phyloP scores from a whole-genome alignment of 257 asterid genomes.

The Rehmannia glutinosa region DNA sequence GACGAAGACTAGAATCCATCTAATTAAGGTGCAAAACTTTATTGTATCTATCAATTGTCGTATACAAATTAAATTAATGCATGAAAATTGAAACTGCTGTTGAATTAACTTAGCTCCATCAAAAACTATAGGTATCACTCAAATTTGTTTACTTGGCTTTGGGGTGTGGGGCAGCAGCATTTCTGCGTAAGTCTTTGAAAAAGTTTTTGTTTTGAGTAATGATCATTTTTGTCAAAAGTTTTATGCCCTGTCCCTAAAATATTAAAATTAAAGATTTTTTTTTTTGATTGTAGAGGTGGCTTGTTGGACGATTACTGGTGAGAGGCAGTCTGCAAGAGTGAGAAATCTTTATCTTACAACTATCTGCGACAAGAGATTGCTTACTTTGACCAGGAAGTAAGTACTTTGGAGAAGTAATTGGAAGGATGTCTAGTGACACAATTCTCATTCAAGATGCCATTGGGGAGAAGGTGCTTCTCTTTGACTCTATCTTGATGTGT shows the following conservation, averaged over 20 bases:
- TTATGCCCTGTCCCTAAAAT: background rate
- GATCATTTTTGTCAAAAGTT: background rate
- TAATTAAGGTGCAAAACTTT: background rate
- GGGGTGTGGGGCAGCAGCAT: too few species aligned
- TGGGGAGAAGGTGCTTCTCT: slow-evolving; percentile 42
- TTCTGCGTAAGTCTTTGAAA: slow-evolving; percentile 47
- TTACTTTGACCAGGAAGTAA: slow-evolving; percentile 48
- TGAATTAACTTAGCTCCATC: background rate
- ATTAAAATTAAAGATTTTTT: background rate
- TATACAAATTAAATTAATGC: background rate
- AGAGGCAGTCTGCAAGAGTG: slow-evolving; percentile 51
- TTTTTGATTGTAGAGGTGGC: slow-evolving; percentile 39
- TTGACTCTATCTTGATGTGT: background rate
- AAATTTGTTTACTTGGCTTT: too few species aligned
- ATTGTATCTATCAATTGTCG: background rate
- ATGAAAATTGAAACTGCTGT: background rate
- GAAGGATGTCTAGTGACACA: slow-evolving; percentile 41
- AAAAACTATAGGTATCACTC: slow-evolving; percentile 31
- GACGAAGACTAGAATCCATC: background rate
- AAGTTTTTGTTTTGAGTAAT: background rate
- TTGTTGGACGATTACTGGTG: slow-evolving; percentile 58
- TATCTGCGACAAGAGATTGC: slow-evolving; percentile 52
- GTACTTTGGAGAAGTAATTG: slow-evolving; percentile 45
- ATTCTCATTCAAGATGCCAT: slow-evolving; percentile 47
- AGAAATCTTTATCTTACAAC: slow-evolving; percentile 33